Percentiles rank a stretch among this genome's conserved stretches.
Conservation (phyloP, 495 filamentous ascomycete genomes). For the Trichocladium uniseriatum region DNA sequence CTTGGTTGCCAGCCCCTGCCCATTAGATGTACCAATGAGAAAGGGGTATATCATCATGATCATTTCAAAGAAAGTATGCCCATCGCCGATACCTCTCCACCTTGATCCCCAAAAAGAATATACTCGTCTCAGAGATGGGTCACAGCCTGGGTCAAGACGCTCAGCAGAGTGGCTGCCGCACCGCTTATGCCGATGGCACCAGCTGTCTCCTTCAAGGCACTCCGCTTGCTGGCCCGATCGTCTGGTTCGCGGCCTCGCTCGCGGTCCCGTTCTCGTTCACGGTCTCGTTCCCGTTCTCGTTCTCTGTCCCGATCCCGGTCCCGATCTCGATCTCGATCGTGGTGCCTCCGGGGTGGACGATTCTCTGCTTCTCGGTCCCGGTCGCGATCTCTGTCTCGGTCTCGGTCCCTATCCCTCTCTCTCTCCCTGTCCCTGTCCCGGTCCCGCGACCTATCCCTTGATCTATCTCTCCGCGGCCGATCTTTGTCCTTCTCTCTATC, state of each 20-base stretch:
- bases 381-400: conserved; percentile 10
- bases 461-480: neutral
- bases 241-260: conserved; percentile 25
- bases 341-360: conserved; percentile 12
- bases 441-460: conserved; percentile 9
- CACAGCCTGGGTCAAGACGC: conserved; percentile 43
- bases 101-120: no score
- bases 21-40: no score
- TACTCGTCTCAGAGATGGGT: conserved; percentile 13
- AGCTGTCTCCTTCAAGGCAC: conserved; percentile 31
- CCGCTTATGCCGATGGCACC: conserved; percentile 43
- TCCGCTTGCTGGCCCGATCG: conserved; percentile 25
- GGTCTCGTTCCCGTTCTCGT: conserved; percentile 9
- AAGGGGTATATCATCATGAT: no score
- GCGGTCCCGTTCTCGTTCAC: conserved; percentile 21
- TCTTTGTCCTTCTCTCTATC: conserved; percentile 17
- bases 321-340: conserved; percentile 19
- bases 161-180: conserved; percentile 42
- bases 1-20: no score
- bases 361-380: conserved; percentile 14
- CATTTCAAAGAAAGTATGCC: no score
- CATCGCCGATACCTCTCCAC: no score
- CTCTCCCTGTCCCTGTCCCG: conserved; percentile 16
- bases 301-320: conserved; percentile 10
- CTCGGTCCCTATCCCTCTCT: conserved; percentile 15